These are phyloP conservation scores for Myxozyma monticola DNA, from an alignment of 805 yeast genomes.

Conservation along the genomic window DNA sequence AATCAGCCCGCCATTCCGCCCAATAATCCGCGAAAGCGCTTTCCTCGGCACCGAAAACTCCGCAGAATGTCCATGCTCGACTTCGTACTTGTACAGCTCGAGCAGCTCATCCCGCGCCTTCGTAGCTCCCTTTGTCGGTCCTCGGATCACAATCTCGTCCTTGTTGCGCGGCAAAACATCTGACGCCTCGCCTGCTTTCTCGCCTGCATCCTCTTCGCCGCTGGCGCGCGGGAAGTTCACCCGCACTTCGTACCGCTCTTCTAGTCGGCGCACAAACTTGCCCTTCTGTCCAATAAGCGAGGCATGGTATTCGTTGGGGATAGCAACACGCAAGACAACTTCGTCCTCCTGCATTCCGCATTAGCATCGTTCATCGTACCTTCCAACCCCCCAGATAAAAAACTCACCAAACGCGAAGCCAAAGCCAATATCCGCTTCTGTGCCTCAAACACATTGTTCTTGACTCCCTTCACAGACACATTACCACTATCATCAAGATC, in stretches of 20 bases:
- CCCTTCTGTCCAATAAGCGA: slow-evolving; percentile 83
- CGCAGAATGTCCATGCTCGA: slow-evolving; percentile 73
- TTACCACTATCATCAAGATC: slow-evolving; percentile 65
- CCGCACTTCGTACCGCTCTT: slow-evolving; percentile 79
- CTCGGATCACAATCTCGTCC: slow-evolving; percentile 71
- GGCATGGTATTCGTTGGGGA: slow-evolving; percentile 78
- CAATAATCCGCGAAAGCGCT: slow-evolving; percentile 83
- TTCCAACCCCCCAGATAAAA: not conserved
- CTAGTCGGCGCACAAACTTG: slow-evolving; percentile 75
- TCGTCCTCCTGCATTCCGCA: slow-evolving; percentile 60
- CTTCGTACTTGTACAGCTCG: slow-evolving; percentile 82
- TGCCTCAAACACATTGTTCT: slow-evolving; percentile 74
- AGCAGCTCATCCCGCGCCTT: slow-evolving; percentile 80
- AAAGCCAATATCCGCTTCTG: slow-evolving; percentile 56
- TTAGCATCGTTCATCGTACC: not conserved
- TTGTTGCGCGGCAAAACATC: slow-evolving; percentile 33
- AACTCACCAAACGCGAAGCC: slow-evolving; percentile 57
- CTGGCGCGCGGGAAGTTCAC: slow-evolving; percentile 67
- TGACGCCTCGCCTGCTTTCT: slow-evolving; percentile 13
- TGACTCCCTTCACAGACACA: slow-evolving; percentile 71
- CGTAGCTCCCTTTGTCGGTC: slow-evolving; percentile 86
- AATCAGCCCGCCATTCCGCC: slow-evolving; percentile 81
- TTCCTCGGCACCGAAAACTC: slow-evolving; percentile 65
- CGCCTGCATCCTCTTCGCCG: slow-evolving; percentile 1
- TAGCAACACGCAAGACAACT: slow-evolving; percentile 57